A percentile compares a stretch with the other conserved stretches of the same genome.
phyloP scores from a whole-genome alignment of 352 stramenopile genomes.

The Pythium pectinolyticum region DNA sequence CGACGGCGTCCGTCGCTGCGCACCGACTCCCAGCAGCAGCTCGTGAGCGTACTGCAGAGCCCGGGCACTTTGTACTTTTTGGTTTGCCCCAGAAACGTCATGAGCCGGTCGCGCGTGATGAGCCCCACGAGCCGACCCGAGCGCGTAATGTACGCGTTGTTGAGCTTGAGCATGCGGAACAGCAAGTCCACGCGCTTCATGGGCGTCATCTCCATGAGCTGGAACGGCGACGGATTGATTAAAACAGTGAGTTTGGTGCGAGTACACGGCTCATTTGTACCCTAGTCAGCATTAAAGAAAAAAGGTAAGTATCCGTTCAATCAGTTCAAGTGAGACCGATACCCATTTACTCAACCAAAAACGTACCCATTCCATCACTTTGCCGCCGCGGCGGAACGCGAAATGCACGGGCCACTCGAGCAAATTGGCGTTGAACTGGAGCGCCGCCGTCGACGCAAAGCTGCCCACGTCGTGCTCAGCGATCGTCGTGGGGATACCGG shows the following conservation, averaged over 20 bases:
- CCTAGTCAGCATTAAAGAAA: slow-evolving; percentile 20
- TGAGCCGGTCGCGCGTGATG: slow-evolving; percentile 76
- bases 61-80: slow-evolving; percentile 61
- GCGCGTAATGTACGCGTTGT: slow-evolving; percentile 85
- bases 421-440: slow-evolving; percentile 22
- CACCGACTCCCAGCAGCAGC: slow-evolving; percentile 26
- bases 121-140: slow-evolving; percentile 75
- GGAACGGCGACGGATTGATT: slow-evolving; percentile 76
- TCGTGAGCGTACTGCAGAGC: slow-evolving; percentile 41
- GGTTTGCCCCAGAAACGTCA: slow-evolving; percentile 77
- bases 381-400: slow-evolving; percentile 64
- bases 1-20: slow-evolving; percentile 4
- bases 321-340: too few relatives aligned
- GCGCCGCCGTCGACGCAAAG: background rate
- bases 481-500: background rate
- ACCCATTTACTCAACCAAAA: too few relatives aligned
- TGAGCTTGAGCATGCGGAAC: slow-evolving; percentile 89
- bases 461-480: background rate
- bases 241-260: slow-evolving; percentile 70
- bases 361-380: slow-evolving; percentile 70
- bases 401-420: slow-evolving; percentile 68
- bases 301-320: background rate
- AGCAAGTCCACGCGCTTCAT: slow-evolving; percentile 84
- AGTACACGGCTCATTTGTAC: slow-evolving; percentile 61
- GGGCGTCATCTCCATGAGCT: slow-evolving; percentile 82